phyloP scores from a whole-genome alignment of 2,329 filamentous ascomycete species.

The Chaetomiaceae sp. region DNA sequence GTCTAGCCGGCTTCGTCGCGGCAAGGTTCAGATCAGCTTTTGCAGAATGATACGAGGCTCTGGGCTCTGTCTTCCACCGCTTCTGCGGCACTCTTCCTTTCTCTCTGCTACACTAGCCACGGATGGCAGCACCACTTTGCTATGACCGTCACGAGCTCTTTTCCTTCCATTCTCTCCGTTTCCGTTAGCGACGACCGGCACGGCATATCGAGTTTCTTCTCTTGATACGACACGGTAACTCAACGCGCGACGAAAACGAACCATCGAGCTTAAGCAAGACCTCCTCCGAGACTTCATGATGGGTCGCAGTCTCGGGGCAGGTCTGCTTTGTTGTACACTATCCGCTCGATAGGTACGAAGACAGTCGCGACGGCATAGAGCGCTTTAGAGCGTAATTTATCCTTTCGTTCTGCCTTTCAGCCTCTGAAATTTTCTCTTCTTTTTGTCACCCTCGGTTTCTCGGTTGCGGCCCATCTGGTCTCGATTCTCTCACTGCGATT shows the following conservation, averaged over 20 bases:
- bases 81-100: constrained; percentile 15
- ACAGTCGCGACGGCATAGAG: constrained; percentile 20
- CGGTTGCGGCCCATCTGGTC: background rate
- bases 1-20: constrained; percentile 17
- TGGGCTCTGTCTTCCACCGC: constrained; percentile 8
- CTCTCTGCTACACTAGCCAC: constrained; percentile 24
- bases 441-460: constrained; percentile 2
- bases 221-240: constrained; percentile 18
- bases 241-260: constrained; percentile 13
- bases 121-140: constrained; percentile 23
- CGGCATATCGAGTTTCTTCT: constrained; percentile 19
- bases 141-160: constrained; percentile 24
- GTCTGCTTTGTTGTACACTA: constrained; percentile 27
- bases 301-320: constrained; percentile 10
- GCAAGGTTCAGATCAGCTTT: background rate
- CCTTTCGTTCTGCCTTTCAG: background rate
- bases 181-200: constrained; percentile 23
- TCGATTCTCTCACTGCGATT: background rate
- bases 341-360: constrained; percentile 21
- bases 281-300: constrained; percentile 11
- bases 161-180: constrained; percentile 21
- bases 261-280: constrained; percentile 22
- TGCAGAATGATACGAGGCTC: constrained; percentile 11
- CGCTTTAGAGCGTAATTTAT: constrained; percentile 10
- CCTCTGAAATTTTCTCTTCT: background rate